Percentiles rank a stretch among this genome's conserved stretches.
phyloP scores from a whole-genome alignment of 1,284 basidiomycete genomes.

The Ceratobasidium sp. region DNA sequence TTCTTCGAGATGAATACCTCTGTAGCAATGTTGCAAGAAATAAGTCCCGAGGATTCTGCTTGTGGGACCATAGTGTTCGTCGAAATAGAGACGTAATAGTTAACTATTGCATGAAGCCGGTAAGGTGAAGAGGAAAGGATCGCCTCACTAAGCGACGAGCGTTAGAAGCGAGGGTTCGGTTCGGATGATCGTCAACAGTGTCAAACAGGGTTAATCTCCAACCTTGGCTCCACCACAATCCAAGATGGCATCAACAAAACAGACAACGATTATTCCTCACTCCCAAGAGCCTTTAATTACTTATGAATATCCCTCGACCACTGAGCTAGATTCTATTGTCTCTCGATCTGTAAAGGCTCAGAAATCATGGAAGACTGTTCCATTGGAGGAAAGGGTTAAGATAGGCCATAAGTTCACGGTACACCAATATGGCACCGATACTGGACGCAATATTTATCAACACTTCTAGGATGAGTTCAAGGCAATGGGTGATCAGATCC shows the following conservation, averaged over 20 bases:
- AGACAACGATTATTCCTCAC: conserved; percentile 78
- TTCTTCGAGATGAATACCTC: background rate
- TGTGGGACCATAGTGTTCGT: conserved; percentile 17
- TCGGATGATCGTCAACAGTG: background rate
- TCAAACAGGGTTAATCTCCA: background rate
- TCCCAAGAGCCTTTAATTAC: conserved; percentile 68
- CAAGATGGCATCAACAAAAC: conserved; percentile 49
- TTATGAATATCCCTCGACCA: conserved; percentile 65
- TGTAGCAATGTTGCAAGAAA: background rate
- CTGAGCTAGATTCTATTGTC: conserved; percentile 71
- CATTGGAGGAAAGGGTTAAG: conserved; percentile 75
- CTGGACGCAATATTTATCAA: background rate
- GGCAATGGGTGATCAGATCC: conserved; percentile 73
- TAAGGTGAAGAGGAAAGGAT: background rate
- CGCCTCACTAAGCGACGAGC: conserved; percentile 25
- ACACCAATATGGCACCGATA: background rate
- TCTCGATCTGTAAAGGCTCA: conserved; percentile 71
- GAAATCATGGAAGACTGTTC: conserved; percentile 74
- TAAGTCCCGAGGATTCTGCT: background rate
- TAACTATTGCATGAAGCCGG: conserved; percentile 1
- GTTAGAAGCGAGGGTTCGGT: conserved; percentile 1
- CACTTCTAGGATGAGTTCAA: conserved; percentile 75
- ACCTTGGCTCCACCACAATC: conserved; percentile 13
- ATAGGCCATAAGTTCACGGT: conserved; percentile 84
- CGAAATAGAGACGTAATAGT: background rate